Percentiles rank a stretch among this genome's conserved stretches.
These are phyloP conservation scores for Buddleja alternifolia DNA, from an alignment of 257 asterid genomes.

Conservation along the genomic window DNA sequence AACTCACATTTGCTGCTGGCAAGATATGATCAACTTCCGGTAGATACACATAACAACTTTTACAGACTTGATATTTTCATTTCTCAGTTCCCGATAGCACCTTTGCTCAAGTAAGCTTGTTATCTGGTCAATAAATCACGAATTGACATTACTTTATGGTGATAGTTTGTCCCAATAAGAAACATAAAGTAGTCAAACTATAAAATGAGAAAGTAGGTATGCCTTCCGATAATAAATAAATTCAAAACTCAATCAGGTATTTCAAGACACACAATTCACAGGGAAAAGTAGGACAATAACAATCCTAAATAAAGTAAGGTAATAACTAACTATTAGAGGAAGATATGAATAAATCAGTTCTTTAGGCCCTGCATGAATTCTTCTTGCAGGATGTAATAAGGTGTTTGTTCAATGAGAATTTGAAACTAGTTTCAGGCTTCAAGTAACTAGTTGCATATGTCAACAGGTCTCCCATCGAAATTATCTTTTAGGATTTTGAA, in stretches of 20 bases:
- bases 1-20: conserved; percentile 84
- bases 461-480: conserved; percentile 1
- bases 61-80: conserved; percentile 56
- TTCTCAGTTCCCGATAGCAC: conserved; percentile 70
- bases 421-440: not conserved
- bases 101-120: conserved; percentile 79
- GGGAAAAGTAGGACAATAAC: not conserved
- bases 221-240: not conserved
- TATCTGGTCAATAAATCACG: conserved; percentile 48
- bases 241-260: conserved; percentile 12
- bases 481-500: not conserved
- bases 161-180: not conserved
- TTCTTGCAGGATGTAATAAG: conserved; percentile 2
- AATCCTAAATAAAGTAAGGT: not conserved
- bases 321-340: not conserved
- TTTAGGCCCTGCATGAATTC: not conserved
- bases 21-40: conserved; percentile 64
- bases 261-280: not conserved
- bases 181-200: conserved; percentile 17
- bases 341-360: not conserved
- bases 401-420: not conserved
- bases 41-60: conserved; percentile 66
- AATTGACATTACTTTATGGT: conserved; percentile 21
- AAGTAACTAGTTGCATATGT: not conserved
- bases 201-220: conserved; percentile 17